These are phyloP conservation scores for Anastatica hierochuntica DNA, from an alignment of 345 rosid genomes.

Conservation along the genomic window DNA sequence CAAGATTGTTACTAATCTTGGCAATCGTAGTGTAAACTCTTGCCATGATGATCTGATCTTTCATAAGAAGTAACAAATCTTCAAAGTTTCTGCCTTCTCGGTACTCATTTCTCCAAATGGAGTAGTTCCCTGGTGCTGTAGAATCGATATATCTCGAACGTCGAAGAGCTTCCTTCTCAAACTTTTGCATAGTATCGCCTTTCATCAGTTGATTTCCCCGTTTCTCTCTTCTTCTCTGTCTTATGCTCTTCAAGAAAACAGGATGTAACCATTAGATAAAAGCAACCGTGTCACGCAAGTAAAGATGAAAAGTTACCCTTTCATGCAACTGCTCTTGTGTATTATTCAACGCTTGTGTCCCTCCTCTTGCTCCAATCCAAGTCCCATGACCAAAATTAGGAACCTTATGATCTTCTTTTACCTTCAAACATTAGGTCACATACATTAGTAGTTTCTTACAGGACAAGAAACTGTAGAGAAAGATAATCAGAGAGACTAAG, in stretches of 20 bases:
- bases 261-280: not conserved
- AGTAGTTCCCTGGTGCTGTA: conserved; percentile 73
- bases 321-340: conserved; percentile 48
- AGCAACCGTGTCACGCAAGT: not conserved
- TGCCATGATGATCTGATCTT: conserved; percentile 93
- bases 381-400: conserved; percentile 4
- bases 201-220: conserved; percentile 56
- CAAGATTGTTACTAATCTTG: conserved; percentile 48
- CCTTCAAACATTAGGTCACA: not conserved
- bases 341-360: conserved; percentile 22
- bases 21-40: conserved; percentile 71
- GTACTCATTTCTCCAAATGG: conserved; percentile 72
- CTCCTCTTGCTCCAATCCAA: conserved; percentile 16
- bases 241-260: conserved; percentile 41
- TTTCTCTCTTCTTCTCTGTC: conserved; percentile 56
- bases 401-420: not conserved
- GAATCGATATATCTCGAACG: conserved; percentile 77
- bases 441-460: not conserved
- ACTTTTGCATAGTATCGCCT: conserved; percentile 38
- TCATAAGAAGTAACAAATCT: conserved; percentile 53
- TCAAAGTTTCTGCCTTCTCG: conserved; percentile 46
- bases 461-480: not conserved
- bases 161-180: conserved; percentile 77
- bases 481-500: not conserved
- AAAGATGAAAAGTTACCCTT: conserved; percentile 44